These are phyloP conservation scores for Lentinus tigrinus DNA, from an alignment of 768 basidiomycete genomes.

Conservation along the genomic window DNA sequence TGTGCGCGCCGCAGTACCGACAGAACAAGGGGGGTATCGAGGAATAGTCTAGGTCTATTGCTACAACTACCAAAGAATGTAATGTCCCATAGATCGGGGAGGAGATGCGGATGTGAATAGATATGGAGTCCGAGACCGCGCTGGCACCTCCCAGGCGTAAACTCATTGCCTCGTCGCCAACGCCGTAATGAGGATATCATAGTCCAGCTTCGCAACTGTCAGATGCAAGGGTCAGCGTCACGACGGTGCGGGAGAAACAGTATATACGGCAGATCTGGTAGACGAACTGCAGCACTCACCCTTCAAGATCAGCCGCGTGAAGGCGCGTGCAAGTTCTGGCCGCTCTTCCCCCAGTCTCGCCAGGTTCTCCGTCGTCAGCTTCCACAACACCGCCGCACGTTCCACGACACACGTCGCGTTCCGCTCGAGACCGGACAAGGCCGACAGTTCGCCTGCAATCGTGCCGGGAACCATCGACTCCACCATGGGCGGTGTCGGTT, in stretches of 20 bases:
- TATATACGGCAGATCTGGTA: not conserved
- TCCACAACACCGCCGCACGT: slow-evolving; percentile 78
- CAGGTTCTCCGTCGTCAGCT: slow-evolving; percentile 59
- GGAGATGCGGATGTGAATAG: not conserved
- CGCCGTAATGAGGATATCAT: slow-evolving; percentile 59
- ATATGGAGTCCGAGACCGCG: not conserved
- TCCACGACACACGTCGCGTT: slow-evolving; percentile 89
- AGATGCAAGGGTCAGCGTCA: slow-evolving; percentile 5
- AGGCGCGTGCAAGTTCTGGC: slow-evolving; percentile 62
- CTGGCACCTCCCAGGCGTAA: not conserved
- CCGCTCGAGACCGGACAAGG: slow-evolving; percentile 71
- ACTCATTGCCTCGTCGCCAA: slow-evolving; percentile 42
- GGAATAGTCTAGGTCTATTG: slow-evolving; percentile 8
- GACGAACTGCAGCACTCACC: slow-evolving; percentile 38
- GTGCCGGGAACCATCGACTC: slow-evolving; percentile 96
- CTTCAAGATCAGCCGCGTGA: slow-evolving; percentile 71
- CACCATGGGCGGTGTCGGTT: slow-evolving; percentile 63
- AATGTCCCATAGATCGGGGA: no score
- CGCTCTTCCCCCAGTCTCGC: slow-evolving; percentile 63
- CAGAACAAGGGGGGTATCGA: slow-evolving; percentile 1
- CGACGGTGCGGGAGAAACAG: slow-evolving; percentile 10
- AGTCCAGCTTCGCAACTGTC: slow-evolving; percentile 63
- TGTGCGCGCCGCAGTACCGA: not conserved
- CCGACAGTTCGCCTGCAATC: slow-evolving; percentile 87
- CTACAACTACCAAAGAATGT: not conserved